A percentile compares a stretch with the other conserved stretches of the same genome.
Evolutionary conservation across 2,329 filamentous ascomycete genomes (phyloP).

Genomic region (Paraphaeosphaeria minitans): DNA sequence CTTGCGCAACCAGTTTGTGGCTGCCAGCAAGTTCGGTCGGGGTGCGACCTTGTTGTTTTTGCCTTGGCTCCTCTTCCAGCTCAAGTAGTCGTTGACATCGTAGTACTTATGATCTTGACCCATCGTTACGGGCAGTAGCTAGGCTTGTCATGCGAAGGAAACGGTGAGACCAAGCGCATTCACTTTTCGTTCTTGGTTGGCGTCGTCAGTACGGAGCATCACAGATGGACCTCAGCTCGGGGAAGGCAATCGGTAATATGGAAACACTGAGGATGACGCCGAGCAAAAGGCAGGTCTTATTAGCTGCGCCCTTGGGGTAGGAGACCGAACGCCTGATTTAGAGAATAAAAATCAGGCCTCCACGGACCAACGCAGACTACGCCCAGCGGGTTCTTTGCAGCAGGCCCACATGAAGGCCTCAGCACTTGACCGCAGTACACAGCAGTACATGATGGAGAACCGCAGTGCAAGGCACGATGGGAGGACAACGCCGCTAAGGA

Average conservation of each 20-base stretch:
- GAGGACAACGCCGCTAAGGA: constrained; percentile 2
- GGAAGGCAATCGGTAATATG: not conserved
- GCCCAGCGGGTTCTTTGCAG: not conserved
- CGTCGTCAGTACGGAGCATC: not conserved
- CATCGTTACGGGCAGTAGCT: constrained; percentile 18
- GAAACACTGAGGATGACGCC: not conserved
- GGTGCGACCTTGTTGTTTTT: constrained; percentile 26
- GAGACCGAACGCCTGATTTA: constrained; percentile 1
- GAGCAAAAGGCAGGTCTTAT: not conserved
- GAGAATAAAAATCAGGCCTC: constrained; percentile 1
- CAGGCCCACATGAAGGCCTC: not conserved
- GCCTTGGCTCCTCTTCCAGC: constrained; percentile 27
- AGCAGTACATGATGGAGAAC: not conserved
- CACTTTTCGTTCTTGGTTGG: not conserved
- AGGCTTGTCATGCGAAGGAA: constrained; percentile 1
- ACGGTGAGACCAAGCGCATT: not conserved
- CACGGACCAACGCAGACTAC: constrained; percentile 3
- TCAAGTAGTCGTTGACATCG: constrained; percentile 31
- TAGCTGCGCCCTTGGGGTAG: not conserved
- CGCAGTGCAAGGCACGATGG: not conserved
- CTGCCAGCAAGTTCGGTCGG: constrained; percentile 34
- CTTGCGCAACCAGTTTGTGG: constrained; percentile 32
- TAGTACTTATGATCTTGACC: constrained; percentile 27
- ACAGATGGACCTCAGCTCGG: not conserved
- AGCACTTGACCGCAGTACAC: not conserved